Conservation (phyloP, 306 rosid genomes). For the Trifolium dubium region DNA sequence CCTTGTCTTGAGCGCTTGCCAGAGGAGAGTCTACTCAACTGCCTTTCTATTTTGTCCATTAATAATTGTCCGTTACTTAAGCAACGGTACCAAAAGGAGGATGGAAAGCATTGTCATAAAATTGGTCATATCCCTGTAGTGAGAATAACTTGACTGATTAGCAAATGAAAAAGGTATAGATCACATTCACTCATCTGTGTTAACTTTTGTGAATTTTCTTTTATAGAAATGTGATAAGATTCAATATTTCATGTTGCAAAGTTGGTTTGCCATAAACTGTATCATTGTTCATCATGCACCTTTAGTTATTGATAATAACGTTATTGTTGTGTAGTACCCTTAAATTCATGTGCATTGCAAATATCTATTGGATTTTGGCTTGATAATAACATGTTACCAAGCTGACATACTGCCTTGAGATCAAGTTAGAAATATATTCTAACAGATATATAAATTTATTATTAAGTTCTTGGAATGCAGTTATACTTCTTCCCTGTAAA, state of each 20-base stretch:
- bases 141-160: not conserved
- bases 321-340: not conserved
- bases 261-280: not conserved
- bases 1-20: conserved; percentile 30
- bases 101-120: conserved; percentile 24
- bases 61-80: not conserved
- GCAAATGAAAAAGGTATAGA: not conserved
- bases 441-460: not conserved
- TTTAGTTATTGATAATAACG: too few species aligned
- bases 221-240: not conserved
- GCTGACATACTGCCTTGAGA: not conserved
- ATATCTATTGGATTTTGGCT: too few species aligned
- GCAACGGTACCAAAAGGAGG: conserved; percentile 14
- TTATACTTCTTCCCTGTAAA: too few species aligned
- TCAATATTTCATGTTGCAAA: not conserved
- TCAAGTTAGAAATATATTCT: too few species aligned
- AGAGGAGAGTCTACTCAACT: conserved; percentile 14
- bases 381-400: not conserved
- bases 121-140: conserved; percentile 17
- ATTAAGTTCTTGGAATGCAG: not conserved
- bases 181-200: not conserved
- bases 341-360: not conserved
- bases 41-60: not conserved
- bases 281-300: too few species aligned
- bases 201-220: not conserved